These are phyloP conservation scores for Trichomonas vaginalis DNA, from an alignment of 208 protist species.

Conservation along the genomic window DNA sequence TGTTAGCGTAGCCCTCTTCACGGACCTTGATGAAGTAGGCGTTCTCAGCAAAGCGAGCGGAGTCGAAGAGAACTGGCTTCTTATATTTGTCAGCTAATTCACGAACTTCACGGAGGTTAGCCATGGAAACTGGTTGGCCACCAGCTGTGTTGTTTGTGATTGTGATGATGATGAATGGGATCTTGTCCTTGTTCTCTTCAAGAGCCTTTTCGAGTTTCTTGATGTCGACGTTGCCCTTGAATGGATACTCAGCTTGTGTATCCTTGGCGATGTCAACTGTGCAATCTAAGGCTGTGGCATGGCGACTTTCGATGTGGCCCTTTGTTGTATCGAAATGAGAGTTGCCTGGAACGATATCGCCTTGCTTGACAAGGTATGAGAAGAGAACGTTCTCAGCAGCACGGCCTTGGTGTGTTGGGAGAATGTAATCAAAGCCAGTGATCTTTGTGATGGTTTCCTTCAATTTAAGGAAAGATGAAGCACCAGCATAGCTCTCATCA, in stretches of 20 bases:
- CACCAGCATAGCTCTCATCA: constrained; percentile 20
- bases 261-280: constrained; percentile 6
- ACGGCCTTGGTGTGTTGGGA: constrained; percentile 22
- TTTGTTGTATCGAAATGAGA: constrained; percentile 22
- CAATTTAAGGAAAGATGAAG: constrained; percentile 4
- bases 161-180: constrained; percentile 17
- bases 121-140: constrained; percentile 21
- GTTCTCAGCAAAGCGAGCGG: constrained; percentile 22
- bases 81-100: background rate
- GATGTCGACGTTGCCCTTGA: constrained; percentile 18
- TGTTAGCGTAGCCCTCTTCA: background rate
- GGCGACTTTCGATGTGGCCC: background rate
- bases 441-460: background rate
- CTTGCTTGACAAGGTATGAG: background rate
- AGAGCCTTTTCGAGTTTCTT: background rate
- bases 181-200: background rate
- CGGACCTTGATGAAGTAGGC: constrained; percentile 23
- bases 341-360: background rate
- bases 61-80: constrained; percentile 6
- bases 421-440: background rate
- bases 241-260: constrained; percentile 1
- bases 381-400: constrained; percentile 22
- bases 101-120: constrained; percentile 6
- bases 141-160: constrained; percentile 23
- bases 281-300: background rate